Percentiles rank a stretch among this genome's conserved stretches.
These are phyloP conservation scores for Mucor mucedo DNA, from an alignment of 371 early-diverging fungal genomes.

Conservation along the genomic window DNA sequence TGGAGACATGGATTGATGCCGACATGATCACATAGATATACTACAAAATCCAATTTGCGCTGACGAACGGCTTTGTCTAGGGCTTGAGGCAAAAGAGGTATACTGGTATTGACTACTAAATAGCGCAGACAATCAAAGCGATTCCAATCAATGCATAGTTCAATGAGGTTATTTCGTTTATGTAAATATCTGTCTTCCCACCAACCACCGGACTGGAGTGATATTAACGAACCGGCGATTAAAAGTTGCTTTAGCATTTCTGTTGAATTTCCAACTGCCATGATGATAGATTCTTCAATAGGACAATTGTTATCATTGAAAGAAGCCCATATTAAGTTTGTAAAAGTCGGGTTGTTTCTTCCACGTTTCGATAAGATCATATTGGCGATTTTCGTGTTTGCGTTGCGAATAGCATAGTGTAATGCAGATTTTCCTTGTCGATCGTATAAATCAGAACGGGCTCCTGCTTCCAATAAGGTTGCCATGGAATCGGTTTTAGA, in stretches of 20 bases:
- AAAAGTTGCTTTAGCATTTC: constrained; percentile 24
- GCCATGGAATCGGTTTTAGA: not conserved
- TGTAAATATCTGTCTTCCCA: constrained; percentile 3
- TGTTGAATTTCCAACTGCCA: constrained; percentile 25
- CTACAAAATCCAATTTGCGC: constrained; percentile 48
- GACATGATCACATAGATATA: constrained; percentile 30
- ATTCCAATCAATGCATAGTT: constrained; percentile 47
- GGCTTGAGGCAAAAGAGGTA: constrained; percentile 12
- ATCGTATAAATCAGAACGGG: constrained; percentile 52
- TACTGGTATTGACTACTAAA: constrained; percentile 17
- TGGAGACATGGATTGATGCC: constrained; percentile 30
- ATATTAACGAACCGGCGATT: constrained; percentile 14
- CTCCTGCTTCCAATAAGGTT: constrained; percentile 40
- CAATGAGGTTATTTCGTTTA: constrained; percentile 36
- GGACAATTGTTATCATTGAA: not conserved
- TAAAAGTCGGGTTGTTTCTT: constrained; percentile 11
- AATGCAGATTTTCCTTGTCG: constrained; percentile 64
- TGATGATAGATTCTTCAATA: constrained; percentile 31
- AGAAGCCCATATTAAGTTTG: constrained; percentile 12
- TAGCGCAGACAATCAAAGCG: constrained; percentile 37
- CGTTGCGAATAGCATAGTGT: constrained; percentile 47
- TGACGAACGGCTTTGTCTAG: constrained; percentile 47
- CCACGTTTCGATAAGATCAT: constrained; percentile 40
- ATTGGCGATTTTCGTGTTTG: constrained; percentile 60
- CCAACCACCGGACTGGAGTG: constrained; percentile 5